Conservation (phyloP, 257 asterid genomes). For the Solanum pinnatisectum region DNA sequence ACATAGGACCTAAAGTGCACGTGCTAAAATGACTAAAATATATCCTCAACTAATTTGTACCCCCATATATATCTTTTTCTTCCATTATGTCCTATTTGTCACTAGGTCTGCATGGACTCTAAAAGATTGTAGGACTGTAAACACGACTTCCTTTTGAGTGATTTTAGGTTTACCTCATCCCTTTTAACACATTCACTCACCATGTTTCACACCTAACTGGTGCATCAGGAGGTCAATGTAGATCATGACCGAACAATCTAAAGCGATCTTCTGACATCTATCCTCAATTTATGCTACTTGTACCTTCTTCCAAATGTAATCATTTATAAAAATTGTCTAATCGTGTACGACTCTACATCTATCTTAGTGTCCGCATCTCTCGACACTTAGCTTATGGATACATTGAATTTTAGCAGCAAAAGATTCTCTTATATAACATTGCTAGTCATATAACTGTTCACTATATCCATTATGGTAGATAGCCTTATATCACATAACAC, state of each 20-base stretch:
- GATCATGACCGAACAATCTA: not conserved
- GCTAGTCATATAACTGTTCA: not conserved
- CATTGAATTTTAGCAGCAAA: not conserved
- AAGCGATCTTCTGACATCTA: not conserved
- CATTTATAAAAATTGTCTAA: not conserved
- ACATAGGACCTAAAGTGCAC: not conserved
- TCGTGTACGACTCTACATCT: not conserved
- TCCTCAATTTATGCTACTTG: not conserved
- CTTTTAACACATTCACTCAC: not conserved
- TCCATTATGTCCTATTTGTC: not conserved
- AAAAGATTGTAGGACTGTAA: not conserved
- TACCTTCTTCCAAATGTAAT: not conserved
- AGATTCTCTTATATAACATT: not conserved
- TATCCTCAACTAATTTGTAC: not conserved
- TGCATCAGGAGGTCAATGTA: not conserved
- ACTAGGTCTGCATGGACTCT: not conserved
- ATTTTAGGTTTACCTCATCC: not conserved
- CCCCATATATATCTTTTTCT: not conserved
- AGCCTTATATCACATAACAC: not conserved
- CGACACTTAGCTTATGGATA: not conserved
- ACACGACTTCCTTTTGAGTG: not conserved
- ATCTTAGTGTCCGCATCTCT: not conserved
- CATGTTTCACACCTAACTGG: not conserved
- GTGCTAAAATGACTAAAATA: not conserved
- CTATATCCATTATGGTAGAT: not conserved